Percentiles rank a stretch among this genome's conserved stretches.
Evolutionary conservation across 306 rosid species (phyloP).

Genomic region (Sicyos baderoa): DNA sequence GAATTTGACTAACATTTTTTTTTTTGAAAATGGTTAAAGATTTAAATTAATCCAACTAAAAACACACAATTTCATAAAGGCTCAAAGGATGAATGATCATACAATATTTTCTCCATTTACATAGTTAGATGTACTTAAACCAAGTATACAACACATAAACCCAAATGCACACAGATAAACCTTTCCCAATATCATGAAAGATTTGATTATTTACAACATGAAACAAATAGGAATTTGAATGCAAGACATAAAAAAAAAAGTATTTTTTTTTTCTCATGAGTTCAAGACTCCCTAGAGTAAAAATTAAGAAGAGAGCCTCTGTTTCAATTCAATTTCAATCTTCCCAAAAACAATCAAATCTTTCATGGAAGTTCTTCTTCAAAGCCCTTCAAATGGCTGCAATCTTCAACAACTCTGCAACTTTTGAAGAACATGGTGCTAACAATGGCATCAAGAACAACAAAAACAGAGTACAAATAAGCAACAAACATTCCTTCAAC

Average conservation of each 20-base stretch:
- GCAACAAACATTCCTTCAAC: slow-evolving; percentile 66
- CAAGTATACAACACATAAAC: not conserved
- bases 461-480: slow-evolving; percentile 62
- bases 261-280: not conserved
- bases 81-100: no score
- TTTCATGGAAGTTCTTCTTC: slow-evolving; percentile 17
- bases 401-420: slow-evolving; percentile 30
- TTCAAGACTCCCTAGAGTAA: not conserved
- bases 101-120: not conserved
- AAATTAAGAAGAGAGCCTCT: slow-evolving; percentile 13
- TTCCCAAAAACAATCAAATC: not conserved
- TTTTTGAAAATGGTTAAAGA: no score
- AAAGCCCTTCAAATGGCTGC: slow-evolving; percentile 16
- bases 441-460: slow-evolving; percentile 65
- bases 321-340: not conserved
- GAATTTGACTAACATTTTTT: no score
- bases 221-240: slow-evolving; percentile 1
- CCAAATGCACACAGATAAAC: not conserved
- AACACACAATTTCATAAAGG: no score
- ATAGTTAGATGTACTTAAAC: not conserved
- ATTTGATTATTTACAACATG: slow-evolving; percentile 11
- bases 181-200: not conserved
- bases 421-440: slow-evolving; percentile 58
- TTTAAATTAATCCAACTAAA: no score
- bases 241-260: not conserved